A percentile compares a stretch with the other conserved stretches of the same genome.
These are phyloP conservation scores for Metschnikowia lachancei DNA, from an alignment of 805 yeast genomes.

Conservation along the genomic window DNA sequence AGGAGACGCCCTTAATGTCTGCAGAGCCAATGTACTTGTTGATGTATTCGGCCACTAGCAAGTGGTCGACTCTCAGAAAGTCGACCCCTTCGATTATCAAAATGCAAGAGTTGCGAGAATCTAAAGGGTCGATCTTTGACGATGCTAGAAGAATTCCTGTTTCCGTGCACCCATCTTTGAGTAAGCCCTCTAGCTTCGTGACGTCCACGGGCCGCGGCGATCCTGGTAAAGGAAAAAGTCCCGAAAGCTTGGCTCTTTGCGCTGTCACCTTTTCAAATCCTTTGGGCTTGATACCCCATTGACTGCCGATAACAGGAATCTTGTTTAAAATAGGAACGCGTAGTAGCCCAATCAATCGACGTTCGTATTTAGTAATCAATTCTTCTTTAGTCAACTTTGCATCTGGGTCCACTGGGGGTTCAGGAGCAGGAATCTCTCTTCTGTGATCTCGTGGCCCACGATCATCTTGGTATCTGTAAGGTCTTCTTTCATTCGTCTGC, in stretches of 20 bases:
- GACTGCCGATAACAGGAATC: conserved; percentile 47
- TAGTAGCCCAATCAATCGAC: conserved; percentile 32
- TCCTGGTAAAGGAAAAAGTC: conserved; percentile 67
- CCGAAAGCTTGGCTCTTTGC: conserved; percentile 73
- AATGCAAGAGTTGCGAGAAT: conserved; percentile 34
- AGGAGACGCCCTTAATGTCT: conserved; percentile 39
- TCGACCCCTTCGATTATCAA: conserved; percentile 34
- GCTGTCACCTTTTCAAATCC: conserved; percentile 75
- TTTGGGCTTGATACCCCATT: conserved; percentile 71
- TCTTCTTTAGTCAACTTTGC: conserved; percentile 21
- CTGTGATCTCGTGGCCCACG: conserved; percentile 22
- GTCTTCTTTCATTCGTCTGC: conserved; percentile 4
- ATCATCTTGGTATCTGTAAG: conserved; percentile 13
- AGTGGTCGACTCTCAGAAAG: conserved; percentile 32
- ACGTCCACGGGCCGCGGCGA: conserved; percentile 43
- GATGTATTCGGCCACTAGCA: conserved; percentile 43
- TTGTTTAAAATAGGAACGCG: conserved; percentile 48
- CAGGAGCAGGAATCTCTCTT: conserved; percentile 5
- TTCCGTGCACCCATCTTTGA: conserved; percentile 32
- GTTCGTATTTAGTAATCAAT: conserved; percentile 24
- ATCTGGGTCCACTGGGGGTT: conserved; percentile 15
- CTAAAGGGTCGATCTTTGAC: conserved; percentile 39
- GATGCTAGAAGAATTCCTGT: conserved; percentile 31
- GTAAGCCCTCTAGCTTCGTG: conserved; percentile 40
- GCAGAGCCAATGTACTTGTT: conserved; percentile 45